Evolutionary conservation across 2,329 filamentous ascomycete species (phyloP), one percentile per base, ranked within the genome.

Genomic region (Monosporascus cannonballus): DNA sequence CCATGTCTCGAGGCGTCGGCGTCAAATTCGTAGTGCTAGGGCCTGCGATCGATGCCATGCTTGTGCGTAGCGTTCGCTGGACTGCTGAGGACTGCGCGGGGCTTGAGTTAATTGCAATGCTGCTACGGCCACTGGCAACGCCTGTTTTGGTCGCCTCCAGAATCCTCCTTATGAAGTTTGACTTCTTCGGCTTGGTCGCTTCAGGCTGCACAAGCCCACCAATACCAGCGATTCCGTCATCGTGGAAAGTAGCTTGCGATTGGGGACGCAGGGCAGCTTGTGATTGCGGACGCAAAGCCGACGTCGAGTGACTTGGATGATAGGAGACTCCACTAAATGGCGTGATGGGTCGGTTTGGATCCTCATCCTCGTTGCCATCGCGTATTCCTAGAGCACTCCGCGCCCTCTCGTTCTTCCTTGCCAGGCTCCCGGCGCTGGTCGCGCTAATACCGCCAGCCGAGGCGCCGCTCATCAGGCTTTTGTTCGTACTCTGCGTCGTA

Each of bases 151-250:
- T 93, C 2, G 90, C 90, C 59, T 96, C 92, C 30, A 96, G 83
- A 61, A 97, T 93, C 66, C 96, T 95, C 70, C 93, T 94, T 77
- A 97, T 94, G 64, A 97, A 96, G 48, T 90, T 93, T 56, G 86
- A 86, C 69, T 90, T 94, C 57, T 89, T 90, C 1, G 84, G 78
- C 70, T 92, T 88, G 0, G 51, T 50, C 4, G 25, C 54, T 8
- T 51, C 58, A 14, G 91, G 91, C 55, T 79, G 75, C 6, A 85
- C 77, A 8, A 97, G 79, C 0, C 93, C 92, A 41, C 93, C 93
- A 6, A 96, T 77, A 1, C 87, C 81, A 39, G 84, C 80, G 20
- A 81, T 79, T 0, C 79, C 78, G 47, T 92, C 87, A 20, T 85
- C 83, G 1, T 80, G 73, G 51, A 83, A 85, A 1, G 82, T 86